Evolutionary conservation across 78 protist genomes (phyloP), one percentile per base, ranked within the genome.

Genomic region (Isochrysis galbana): DNA sequence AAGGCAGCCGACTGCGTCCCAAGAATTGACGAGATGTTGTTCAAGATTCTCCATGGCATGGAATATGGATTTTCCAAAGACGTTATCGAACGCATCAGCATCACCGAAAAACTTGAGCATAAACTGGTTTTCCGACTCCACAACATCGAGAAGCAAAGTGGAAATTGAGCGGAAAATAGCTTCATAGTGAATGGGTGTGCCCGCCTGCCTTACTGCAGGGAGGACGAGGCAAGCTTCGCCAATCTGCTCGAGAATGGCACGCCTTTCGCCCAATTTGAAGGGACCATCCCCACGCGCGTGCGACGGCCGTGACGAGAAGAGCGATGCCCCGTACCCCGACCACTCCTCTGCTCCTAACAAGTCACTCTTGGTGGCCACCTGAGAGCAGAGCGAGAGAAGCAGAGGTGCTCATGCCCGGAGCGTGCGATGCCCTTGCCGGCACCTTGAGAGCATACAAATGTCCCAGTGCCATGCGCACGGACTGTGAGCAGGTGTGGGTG

Each of bases 331-430:
- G 82, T 2, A 22, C 5, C 38, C 45, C 22, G 17, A 4, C 87
- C 48, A n/a, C 67, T 91, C 94, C 26, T 70, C 94, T 11, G 1
- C 77, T 5, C 89, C 94, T 7, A 92, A 55, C n/a, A 92, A 7
- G 89, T 92, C 91, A 29, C 55, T 44, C 46, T 72, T 72, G 44
- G 48, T 54, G 7, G 91, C n/a, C 29, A 54, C 67, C 67, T 54
- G 67, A 21, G 67, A 10, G 19, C 67, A 19, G 67, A 10, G 67
- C 67, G 67, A 21, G 67, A 10, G 67, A 54, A 19, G 67, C 67
- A 19, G 67, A 19, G 67, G 67, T n/a, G n/a, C n/a, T n/a, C n/a
- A n/a, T n/a, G n/a, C n/a, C n/a, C n/a, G n/a, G n/a, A n/a, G n/a
- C n/a, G n/a, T n/a, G n/a, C n/a, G n/a, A n/a, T n/a, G n/a, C n/a